Evolutionary conservation across 805 yeast genomes (phyloP), one percentile per base, ranked within the genome.

Genomic region (Myxozyma monticola): DNA sequence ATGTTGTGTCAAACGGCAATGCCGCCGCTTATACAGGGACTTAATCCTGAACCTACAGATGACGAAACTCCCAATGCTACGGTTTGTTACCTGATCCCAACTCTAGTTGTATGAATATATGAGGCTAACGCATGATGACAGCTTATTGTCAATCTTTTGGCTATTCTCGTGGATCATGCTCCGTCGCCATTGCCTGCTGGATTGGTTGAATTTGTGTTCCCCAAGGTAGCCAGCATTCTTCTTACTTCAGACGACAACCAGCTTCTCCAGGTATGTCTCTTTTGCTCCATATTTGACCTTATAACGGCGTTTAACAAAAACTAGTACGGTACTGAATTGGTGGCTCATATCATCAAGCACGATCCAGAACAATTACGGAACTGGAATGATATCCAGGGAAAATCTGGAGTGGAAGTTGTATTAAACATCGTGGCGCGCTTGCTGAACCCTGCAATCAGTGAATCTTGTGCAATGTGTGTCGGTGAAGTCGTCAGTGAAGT

Each of bases 381-480:
- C 31, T 48, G 48, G 42, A 35, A 29, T 14, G 43, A 45, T 22
- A 30, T 24, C n/a, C 45, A 48, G 5, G 68, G 72, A 5, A 64
- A 70, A 39, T 59, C 76, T 1, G 88, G 87, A 0, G 67, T 78
- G 45, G 75, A 80, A 15, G 70, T 75, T 1, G 72, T 87, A n/a
- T 69, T 93, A 15, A 73, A 76, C 28, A 78, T 85, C 12, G 81
- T 84, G 2, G 78, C 86, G 2, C 81, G 81, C 61, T 78, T 88
- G 45, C 73, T 91, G 28, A 79, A 85, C 1, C 87, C 95, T 0
- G 73, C 74, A 6, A 25, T 86, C 49, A 77, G 85, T 14, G 97
- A 89, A 59, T 78, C 84, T 37, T 96, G 96, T 0, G 90, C 95
- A 0, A 74, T 83, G 68, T 84, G 85, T 50, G 78, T 87, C 37